Evolutionary conservation across 1,284 basidiomycete genomes (phyloP).

Genomic region (Naganishia sp.): DNA sequence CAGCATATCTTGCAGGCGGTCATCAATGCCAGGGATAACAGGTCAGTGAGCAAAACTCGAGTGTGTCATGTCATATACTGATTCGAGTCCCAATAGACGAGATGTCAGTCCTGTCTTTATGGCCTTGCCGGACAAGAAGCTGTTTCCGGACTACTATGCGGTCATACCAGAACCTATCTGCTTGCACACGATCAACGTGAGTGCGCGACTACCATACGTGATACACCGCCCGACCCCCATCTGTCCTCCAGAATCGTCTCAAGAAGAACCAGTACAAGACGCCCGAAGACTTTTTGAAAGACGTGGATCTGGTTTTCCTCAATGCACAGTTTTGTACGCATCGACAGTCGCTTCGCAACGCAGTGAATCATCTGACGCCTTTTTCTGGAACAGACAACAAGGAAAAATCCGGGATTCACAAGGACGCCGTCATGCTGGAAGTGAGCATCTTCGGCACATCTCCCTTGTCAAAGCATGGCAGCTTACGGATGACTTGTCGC

Average conservation of each 20-base stretch:
- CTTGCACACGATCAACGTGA: constrained; percentile 49
- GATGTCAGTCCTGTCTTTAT: constrained; percentile 40
- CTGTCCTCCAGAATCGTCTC: constrained; percentile 39
- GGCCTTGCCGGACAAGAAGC: constrained; percentile 44
- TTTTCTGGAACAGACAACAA: constrained; percentile 46
- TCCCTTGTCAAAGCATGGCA: too few relatives aligned
- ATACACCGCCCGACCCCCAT: background rate
- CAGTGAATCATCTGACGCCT: background rate
- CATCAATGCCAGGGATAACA: constrained; percentile 45
- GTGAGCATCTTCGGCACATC: constrained; percentile 34
- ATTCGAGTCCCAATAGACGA: background rate
- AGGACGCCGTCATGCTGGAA: constrained; percentile 49
- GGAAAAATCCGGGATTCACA: constrained; percentile 46
- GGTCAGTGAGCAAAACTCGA: constrained; percentile 37
- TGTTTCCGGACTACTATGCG: constrained; percentile 50
- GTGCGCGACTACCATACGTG: constrained; percentile 11
- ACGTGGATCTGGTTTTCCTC: constrained; percentile 51
- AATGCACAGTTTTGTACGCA: constrained; percentile 54
- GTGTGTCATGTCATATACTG: background rate
- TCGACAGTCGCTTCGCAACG: background rate
- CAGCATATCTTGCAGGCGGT: constrained; percentile 46
- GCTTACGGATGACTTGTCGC: constrained; percentile 4
- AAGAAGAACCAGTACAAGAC: constrained; percentile 38
- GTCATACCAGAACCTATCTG: constrained; percentile 52
- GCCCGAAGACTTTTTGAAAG: constrained; percentile 49